Evolutionary conservation across 176 grass and related monocot species (phyloP).

Genomic region (Bothriochloa decipiens): DNA sequence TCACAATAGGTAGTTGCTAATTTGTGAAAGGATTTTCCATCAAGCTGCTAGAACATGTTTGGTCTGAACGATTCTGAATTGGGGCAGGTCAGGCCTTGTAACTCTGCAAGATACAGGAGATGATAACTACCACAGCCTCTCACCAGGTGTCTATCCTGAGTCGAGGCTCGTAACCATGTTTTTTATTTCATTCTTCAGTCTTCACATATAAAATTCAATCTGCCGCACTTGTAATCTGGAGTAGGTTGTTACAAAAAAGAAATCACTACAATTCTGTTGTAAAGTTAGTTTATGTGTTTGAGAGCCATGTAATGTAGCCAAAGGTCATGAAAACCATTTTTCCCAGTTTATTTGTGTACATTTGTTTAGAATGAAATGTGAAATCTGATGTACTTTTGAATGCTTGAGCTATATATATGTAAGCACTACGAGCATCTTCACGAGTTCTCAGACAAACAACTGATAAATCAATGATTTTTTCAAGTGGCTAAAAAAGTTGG

Average conservation of each 20-base stretch:
- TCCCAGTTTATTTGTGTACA: background rate
- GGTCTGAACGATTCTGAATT: constrained; percentile 18
- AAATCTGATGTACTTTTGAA: background rate
- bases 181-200: constrained; percentile 19
- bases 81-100: constrained; percentile 21
- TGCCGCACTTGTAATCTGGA: constrained; percentile 32
- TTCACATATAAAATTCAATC: background rate
- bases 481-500: too few species aligned
- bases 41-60: background rate
- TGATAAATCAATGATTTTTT: too few species aligned
- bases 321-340: constrained; percentile 21
- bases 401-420: background rate
- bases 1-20: constrained; percentile 36
- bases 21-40: background rate
- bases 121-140: background rate
- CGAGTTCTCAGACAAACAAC: too few species aligned
- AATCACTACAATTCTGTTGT: constrained; percentile 30
- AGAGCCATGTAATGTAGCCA: background rate
- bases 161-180: constrained; percentile 25
- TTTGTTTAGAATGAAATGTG: constrained; percentile 16
- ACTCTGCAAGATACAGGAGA: constrained; percentile 17
- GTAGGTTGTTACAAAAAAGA: constrained; percentile 15
- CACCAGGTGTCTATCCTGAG: background rate
- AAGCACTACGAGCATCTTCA: background rate
- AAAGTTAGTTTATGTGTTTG: constrained; percentile 39